Evolutionary conservation across 2,329 filamentous ascomycete genomes (phyloP).

Genomic region (Magnaporthiopsis rhizophila): DNA sequence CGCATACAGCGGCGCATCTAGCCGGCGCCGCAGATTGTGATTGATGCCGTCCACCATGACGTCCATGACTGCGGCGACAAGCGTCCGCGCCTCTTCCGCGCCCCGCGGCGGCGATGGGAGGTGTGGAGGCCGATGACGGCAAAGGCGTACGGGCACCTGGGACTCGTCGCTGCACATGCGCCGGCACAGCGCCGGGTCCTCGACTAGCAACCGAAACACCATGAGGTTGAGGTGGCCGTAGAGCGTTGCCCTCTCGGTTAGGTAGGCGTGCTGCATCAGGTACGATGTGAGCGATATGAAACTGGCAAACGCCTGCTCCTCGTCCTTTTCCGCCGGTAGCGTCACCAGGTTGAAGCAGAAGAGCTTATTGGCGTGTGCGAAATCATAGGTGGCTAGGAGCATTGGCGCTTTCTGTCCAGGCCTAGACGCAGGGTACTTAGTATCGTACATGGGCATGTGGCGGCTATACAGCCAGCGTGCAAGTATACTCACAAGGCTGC

Average conservation of each 20-base stretch:
- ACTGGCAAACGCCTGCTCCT: constrained; percentile 67
- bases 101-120: constrained; percentile 42
- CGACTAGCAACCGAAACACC: constrained; percentile 76
- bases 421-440: constrained; percentile 32
- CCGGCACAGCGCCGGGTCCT: constrained; percentile 77
- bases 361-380: constrained; percentile 87
- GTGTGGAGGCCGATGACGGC: constrained; percentile 80
- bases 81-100: constrained; percentile 7
- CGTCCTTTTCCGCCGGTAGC: constrained; percentile 45
- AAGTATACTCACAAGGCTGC: constrained; percentile 57
- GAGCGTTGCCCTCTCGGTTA: constrained; percentile 66
- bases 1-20: constrained; percentile 80
- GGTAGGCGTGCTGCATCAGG: constrained; percentile 84
- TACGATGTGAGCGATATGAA: constrained; percentile 90
- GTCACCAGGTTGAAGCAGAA: constrained; percentile 82
- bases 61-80: constrained; percentile 72
- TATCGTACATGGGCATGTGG: background rate
- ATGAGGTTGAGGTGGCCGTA: constrained; percentile 84
- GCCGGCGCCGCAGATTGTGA: constrained; percentile 78
- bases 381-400: constrained; percentile 83
- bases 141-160: constrained; percentile 69
- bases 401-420: constrained; percentile 73
- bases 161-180: constrained; percentile 73
- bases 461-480: background rate
- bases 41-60: constrained; percentile 85